Evolutionary conservation across 2,329 filamentous ascomycete genomes (phyloP).

Genomic region (Dactylellina haptotyla): DNA sequence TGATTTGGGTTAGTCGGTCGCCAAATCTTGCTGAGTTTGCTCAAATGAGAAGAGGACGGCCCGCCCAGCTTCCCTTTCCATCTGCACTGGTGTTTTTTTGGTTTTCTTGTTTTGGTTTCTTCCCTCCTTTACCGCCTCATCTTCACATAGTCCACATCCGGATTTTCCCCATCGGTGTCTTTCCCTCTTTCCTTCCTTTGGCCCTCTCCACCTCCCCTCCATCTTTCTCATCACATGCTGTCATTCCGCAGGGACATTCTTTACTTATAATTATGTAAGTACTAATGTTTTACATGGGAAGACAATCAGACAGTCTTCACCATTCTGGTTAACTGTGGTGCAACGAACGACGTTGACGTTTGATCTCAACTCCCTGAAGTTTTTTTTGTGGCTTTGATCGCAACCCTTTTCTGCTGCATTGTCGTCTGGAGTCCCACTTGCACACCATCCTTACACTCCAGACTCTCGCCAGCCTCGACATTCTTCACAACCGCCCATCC

Average conservation of each 20-base stretch:
- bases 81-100: conserved; percentile 17
- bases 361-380: no score
- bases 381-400: conserved; percentile 8
- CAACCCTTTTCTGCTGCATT: neutral
- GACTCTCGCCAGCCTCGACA: no score
- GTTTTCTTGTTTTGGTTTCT: conserved; percentile 17
- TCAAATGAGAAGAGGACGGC: conserved; percentile 12
- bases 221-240: neutral
- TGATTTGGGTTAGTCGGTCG: conserved; percentile 11
- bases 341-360: no score
- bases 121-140: conserved; percentile 1
- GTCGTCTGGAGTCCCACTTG: no score
- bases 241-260: neutral
- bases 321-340: no score
- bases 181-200: conserved; percentile 28
- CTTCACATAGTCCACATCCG: neutral
- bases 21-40: conserved; percentile 26
- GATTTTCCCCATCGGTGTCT: conserved; percentile 41
- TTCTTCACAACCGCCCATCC: no score
- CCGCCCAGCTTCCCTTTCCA: conserved; percentile 29
- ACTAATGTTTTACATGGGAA: no score
- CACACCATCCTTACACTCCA: no score
- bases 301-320: no score
- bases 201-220: neutral
- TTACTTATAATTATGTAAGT: neutral